Base-by-base conservation (phyloP, 75 land plant genomes). In the Gnetum montanum region DNA sequence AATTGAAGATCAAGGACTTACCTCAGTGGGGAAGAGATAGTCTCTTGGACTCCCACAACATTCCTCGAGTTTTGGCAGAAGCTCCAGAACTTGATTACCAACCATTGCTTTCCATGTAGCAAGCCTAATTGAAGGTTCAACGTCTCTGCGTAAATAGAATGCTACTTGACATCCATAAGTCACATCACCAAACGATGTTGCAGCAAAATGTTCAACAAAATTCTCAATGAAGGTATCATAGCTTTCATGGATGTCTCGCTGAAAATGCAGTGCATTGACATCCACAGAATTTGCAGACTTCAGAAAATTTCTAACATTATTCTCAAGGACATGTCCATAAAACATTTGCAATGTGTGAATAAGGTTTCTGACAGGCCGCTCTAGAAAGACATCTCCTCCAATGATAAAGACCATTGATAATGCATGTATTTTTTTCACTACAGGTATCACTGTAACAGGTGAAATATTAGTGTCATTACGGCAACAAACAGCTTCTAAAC, bases 1-100 rank as follows among this genome's bases (percentile, higher is more conserved):
- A n/a, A n/a, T n/a, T n/a, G n/a, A n/a, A n/a, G n/a, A n/a, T n/a
- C 20, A 27, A 51, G 4, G 33, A 51, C 6, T 0, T 84, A 95
- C 99, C 96, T 90, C 90, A 36, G 74, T 23, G 54, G 99, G 98
- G 55, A 76, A 70, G 30, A 90, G 73, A 44, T 83, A 95, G 4
- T 82, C 82, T 48, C 67, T 67, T 34, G 71, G 59, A 4, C 54
- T 66, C 31, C 61, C 82, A 36, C 71, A 20, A 44, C 96, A 95
- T 28, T 73, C 63, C 12, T 74, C 69, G 25, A 80, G 8, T 40
- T 83, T 70, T 23, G 99, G 99, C 29, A 95, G 63, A 25, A 89
- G 81, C 45, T 83, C 81, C 64, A 95, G 74, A 31, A 71, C 75
- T 58, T 63, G 66, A 46, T 70, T 77, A 66, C 62, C 74, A 28